A percentile compares a stretch with the other conserved stretches of the same genome.
Conservation (phyloP, 1,284 basidiomycete species). For the Somion occarium region DNA sequence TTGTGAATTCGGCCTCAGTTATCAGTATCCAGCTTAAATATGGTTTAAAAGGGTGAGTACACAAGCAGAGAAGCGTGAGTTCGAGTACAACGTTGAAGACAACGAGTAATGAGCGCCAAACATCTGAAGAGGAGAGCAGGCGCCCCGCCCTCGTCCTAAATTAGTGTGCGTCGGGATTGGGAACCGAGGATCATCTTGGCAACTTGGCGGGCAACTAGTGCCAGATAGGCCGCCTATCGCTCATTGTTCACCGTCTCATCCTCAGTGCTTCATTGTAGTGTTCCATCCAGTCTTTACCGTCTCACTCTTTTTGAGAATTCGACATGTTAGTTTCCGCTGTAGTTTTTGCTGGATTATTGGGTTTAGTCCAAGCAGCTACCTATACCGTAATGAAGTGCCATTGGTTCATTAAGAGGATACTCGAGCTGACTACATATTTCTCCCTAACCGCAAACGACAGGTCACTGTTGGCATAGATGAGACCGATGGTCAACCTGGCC, state of each 20-base stretch:
- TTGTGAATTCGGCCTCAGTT: too few species aligned
- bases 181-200: not conserved
- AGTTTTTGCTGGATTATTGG: not conserved
- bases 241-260: too few species aligned
- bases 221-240: too few species aligned
- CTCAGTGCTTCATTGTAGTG: too few species aligned
- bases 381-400: conserved; percentile 15
- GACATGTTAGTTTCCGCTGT: not conserved
- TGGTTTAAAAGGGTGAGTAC: too few species aligned
- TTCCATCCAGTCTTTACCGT: not conserved
- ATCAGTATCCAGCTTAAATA: not conserved
- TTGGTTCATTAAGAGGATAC: too few species aligned
- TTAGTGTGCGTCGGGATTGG: not conserved
- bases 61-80: too few species aligned
- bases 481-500: conserved; percentile 15
- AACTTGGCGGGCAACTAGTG: too few species aligned
- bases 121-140: not conserved
- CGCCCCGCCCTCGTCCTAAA: not conserved
- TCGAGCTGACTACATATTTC: too few species aligned
- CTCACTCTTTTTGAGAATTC: not conserved
- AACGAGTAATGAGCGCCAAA: not conserved
- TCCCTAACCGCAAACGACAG: too few species aligned
- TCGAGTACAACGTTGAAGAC: not conserved
- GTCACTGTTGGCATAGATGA: conserved; percentile 19
- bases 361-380: conserved; percentile 6